Evolutionary conservation across 352 stramenopile species (phyloP), one percentile per base, ranked within the genome.

Genomic region (Phytophthora fragariaefolia): DNA sequence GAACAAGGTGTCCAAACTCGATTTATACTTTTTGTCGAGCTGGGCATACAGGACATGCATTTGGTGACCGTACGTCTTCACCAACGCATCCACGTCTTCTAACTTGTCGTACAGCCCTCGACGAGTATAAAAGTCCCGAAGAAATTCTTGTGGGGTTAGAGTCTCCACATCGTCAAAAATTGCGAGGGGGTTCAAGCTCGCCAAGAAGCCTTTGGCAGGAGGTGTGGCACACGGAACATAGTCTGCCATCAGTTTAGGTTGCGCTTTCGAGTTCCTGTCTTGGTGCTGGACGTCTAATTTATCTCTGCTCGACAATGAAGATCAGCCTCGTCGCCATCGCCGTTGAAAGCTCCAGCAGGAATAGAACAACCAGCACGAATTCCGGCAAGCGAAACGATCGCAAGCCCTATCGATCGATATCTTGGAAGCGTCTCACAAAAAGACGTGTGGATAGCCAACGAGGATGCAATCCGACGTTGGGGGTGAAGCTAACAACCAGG

Each of bases 81-180:
- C 79, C 12, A 93, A 67, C 2, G 77, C 77, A 22, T 91, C 79
- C 26, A 93, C 79, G 38, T 93, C 85, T 53, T 82, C 76, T 36
- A 93, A 72, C 51, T 93, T 93, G 56, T 93, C 77, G 18, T 74
- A 64, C 1, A 89, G 76, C 1, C 82, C 79, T 32, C 74, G 77
- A 24, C 79, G 74, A 10, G 82, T 90, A 74, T 93, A 93, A 18
- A 93, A 93, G 23, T 93, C 80, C 2, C 81, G 77, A 4, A 93
- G 69, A 51, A 93, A 93, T 50, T 91, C 85, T 23, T 63, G 66
- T 10, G 71, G 74, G 0, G 84, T 89, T 49, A 89, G 70, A 27
- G 67, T 66, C n/a, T 80, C 54, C 7, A 82, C 74, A 2, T 89
- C 75, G n/a, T 82, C 71, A 36, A 91, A 77, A 54, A 91, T 55